A percentile compares a stretch with the other conserved stretches of the same genome.
Evolutionary conservation across 2,329 filamentous ascomycete species (phyloP).

Genomic region (Trichoderma sp.): DNA sequence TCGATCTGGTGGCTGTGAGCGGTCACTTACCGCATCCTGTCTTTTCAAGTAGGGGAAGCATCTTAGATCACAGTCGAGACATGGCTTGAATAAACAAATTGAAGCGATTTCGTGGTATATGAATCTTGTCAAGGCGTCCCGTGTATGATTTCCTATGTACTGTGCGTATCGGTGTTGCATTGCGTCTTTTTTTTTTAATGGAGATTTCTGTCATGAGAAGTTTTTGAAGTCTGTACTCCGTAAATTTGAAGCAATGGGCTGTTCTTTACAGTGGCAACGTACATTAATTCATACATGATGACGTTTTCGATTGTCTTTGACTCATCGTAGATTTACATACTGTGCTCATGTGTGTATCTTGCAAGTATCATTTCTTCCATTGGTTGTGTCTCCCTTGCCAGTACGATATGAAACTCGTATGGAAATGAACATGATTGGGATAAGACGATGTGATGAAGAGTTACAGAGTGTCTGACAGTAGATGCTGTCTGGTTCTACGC

Average conservation of each 20-base stretch:
- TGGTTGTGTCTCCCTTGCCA: not conserved
- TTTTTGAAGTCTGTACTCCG: not conserved
- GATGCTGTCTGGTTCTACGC: not conserved
- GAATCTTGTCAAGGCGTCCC: not conserved
- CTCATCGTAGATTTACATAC: not conserved
- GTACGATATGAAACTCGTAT: not conserved
- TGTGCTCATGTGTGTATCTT: not conserved
- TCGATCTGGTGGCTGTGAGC: not conserved
- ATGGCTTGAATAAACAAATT: not conserved
- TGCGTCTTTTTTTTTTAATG: too few species aligned
- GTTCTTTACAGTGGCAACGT: not conserved
- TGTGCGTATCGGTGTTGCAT: not conserved
- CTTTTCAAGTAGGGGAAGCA: not conserved
- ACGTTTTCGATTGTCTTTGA: not conserved
- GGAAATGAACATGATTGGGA: not conserved
- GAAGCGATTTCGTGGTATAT: not conserved
- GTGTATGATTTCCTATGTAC: not conserved
- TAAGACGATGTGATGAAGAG: not conserved
- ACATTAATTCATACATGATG: not conserved
- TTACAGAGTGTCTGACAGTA: not conserved
- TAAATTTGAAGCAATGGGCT: too few species aligned
- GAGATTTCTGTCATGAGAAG: not conserved
- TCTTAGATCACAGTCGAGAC: not conserved
- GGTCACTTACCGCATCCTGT: not conserved
- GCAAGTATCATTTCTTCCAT: not conserved